Base-by-base conservation (phyloP, 352 stramenopile genomes). In the Pythium aristosporum region DNA sequence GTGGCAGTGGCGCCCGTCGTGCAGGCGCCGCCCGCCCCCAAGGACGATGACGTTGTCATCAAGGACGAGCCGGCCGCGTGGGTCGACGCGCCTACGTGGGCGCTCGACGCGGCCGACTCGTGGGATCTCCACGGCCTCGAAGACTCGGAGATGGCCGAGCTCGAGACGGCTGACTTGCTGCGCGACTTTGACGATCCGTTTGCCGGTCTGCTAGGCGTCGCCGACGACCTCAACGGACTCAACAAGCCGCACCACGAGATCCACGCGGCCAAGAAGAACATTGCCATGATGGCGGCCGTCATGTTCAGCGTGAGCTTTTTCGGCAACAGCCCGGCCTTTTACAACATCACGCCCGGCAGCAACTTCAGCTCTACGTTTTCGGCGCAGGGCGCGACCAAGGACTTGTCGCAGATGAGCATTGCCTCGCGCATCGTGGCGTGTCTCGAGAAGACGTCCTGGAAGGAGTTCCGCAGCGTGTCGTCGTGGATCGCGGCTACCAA, bases 261-360 rank as follows among this genome's bases (percentile, higher is more conserved):
- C 58, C 82, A 91, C 67, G 83, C 83, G 0, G 87, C 87, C 47
- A 95, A 95, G 77, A 94, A 94, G 73, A 95, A 95, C 68, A 53
- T 95, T 18, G 87, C 86, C 20, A 95, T 95, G 87, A 91, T 95
- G 75, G 92, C 92, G 69, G 87, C 85, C 9, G 86, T 95, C 69
- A 92, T 95, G 76, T 92, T 95, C 50, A 92, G 81, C 8, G 82
- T 92, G 42, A 91, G 80, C 16, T 93, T 92, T 61, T 93, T 89
- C 54, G 87, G 87, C 34, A 87, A 92, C 62, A 80, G 74, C 36
- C 73, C 87, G 21, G 79, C 76, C n/a, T 82, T 89, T 18, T 80
- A 87, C 48, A 89, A 88, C 47, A 69, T 92, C 25, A 85, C 84
- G 43, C 89, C 65, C 43, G 86, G 84, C 61, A 87, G 73, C 60